Evolutionary conservation across 2,329 filamentous ascomycete genomes (phyloP), one percentile per base, ranked within the genome.

Genomic region (Exophiala spinifera): DNA sequence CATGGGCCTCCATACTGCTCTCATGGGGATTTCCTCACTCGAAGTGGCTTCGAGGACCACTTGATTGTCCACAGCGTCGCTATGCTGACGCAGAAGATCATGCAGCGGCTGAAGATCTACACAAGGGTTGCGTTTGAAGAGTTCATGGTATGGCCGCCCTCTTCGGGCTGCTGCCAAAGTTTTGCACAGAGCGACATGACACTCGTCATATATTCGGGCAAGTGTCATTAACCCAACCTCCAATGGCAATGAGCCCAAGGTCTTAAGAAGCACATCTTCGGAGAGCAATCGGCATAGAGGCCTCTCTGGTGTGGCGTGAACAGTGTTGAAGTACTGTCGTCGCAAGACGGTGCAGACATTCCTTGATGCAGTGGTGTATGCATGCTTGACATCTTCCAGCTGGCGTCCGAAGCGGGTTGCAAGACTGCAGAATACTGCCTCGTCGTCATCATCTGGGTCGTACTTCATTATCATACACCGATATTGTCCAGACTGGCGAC

Each of bases 131-230:
- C 49, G 39, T 3, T 23, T n/a, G 31, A 60, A 55, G 25, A 17
- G 34, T 25, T 49, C 56, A 28, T 62, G 23, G n/a, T 55, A 49
- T 20, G 28, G 15, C 23, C 46, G 43, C 7, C 46, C 53, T 37
- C 46, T 49, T 17, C 46, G 46, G 15, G 58, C 53, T 4, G 49
- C 36, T 20, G 40, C 43, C 5, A 53, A 21, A 19, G 36, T 47
- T 20, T 48, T 49, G 46, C 60, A 63, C 25, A 63, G 17, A 21
- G 46, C 43, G 4, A 61, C 48, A 44, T 63, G 60, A 19, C 50
- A 55, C 34, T 59, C 60, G 36, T 63, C 60, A 36, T 59, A 61
- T 25, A 63, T 20, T 4, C 60, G 58, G 15, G 60, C 60, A 10
- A 63, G 37, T 4, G 59, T 57, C 46, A 63, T 51, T 8, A 63